Evolutionary conservation across 306 rosid species (phyloP).

Genomic region (Pyrus betulifolia): DNA sequence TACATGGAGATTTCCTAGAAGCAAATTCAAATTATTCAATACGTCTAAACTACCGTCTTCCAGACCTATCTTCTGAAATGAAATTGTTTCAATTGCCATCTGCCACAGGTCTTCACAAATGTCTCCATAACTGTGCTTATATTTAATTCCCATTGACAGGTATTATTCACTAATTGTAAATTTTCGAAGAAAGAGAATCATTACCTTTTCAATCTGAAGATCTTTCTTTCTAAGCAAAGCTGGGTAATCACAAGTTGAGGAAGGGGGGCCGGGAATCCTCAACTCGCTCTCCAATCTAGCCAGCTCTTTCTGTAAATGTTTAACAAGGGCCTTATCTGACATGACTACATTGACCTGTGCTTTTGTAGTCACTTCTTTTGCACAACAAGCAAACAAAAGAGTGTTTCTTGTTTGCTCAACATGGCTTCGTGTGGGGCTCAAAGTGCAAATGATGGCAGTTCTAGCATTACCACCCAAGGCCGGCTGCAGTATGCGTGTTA

Average conservation of each 20-base stretch:
- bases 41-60: not conserved
- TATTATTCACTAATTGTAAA: not conserved
- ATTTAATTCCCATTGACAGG: not conserved
- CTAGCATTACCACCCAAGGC: slow-evolving; percentile 97
- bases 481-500: slow-evolving; percentile 96
- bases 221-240: slow-evolving; percentile 82
- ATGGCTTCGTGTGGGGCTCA: slow-evolving; percentile 95
- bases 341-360: slow-evolving; percentile 97
- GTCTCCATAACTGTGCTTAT: not conserved
- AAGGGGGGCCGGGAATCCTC: slow-evolving; percentile 58
- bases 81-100: not conserved
- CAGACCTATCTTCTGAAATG: not conserved
- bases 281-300: slow-evolving; percentile 95
- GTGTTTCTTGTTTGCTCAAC: slow-evolving; percentile 98
- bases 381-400: slow-evolving; percentile 94
- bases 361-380: slow-evolving; percentile 94
- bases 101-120: not conserved
- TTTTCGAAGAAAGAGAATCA: not conserved
- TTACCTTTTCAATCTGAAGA: slow-evolving; percentile 90
- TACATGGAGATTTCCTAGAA: not conserved
- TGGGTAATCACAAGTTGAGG: slow-evolving; percentile 56
- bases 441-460: slow-evolving; percentile 95
- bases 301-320: slow-evolving; percentile 91
- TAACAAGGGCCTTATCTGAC: slow-evolving; percentile 97
- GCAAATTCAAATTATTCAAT: not conserved